Conservation (phyloP, 2,329 filamentous ascomycete species). For the Trichoderma gracile region DNA sequence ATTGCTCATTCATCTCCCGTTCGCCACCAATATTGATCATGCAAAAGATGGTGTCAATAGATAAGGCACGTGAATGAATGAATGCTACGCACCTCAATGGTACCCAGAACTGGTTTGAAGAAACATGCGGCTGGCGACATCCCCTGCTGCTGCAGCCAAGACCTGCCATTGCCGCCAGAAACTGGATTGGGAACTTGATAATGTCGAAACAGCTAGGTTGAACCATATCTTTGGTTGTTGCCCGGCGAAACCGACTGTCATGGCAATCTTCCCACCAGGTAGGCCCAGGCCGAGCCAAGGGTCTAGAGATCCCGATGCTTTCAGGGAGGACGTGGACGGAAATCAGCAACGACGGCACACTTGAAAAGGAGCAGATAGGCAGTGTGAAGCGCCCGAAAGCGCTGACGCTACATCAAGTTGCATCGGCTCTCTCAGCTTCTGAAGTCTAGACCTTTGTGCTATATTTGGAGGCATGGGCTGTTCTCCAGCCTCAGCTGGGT, state of each 20-base stretch:
- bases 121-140: not conserved
- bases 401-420: not conserved
- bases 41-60: too few species aligned
- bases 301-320: not conserved
- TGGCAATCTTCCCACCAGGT: slow-evolving; percentile 1
- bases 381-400: not conserved
- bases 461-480: not conserved
- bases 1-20: too few species aligned
- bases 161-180: slow-evolving; percentile 3
- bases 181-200: not conserved
- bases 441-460: not conserved
- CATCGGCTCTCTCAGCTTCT: too few species aligned
- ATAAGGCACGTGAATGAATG: too few species aligned
- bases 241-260: not conserved
- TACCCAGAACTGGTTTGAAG: too few species aligned
- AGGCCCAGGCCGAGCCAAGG: not conserved
- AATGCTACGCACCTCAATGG: too few species aligned
- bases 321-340: not conserved
- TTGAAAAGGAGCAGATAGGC: not conserved
- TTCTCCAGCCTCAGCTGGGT: not conserved
- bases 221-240: not conserved
- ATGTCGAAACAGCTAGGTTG: not conserved
- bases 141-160: slow-evolving; percentile 1
- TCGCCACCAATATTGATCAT: too few species aligned
- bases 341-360: not conserved